Percentiles rank a stretch among this genome's conserved stretches.
Evolutionary conservation across 1,284 basidiomycete genomes (phyloP).

Genomic region (Naganishia cerealis): DNA sequence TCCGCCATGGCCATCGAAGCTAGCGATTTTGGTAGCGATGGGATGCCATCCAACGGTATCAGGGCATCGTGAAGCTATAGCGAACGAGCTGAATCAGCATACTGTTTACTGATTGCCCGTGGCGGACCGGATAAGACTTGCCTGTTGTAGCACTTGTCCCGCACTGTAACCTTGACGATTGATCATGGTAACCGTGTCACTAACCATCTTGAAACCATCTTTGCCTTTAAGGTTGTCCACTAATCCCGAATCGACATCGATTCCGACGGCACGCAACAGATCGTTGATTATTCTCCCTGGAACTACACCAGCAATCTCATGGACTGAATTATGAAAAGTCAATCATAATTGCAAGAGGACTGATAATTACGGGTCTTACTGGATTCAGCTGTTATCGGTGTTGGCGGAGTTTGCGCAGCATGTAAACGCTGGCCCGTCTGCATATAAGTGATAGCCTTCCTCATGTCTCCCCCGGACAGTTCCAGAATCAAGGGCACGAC

Average conservation of each 20-base stretch:
- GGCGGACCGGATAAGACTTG: slow-evolving; percentile 49
- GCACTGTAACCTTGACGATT: slow-evolving; percentile 90
- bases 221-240: slow-evolving; percentile 60
- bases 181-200: slow-evolving; percentile 69
- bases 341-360: neutral
- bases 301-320: slow-evolving; percentile 96
- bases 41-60: slow-evolving; percentile 75
- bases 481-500: slow-evolving; percentile 52
- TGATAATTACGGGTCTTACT: slow-evolving; percentile 41
- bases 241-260: slow-evolving; percentile 61
- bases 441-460: slow-evolving; percentile 96
- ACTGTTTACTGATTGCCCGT: neutral
- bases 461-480: slow-evolving; percentile 83
- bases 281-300: slow-evolving; percentile 70
- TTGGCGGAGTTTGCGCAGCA: slow-evolving; percentile 67
- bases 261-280: slow-evolving; percentile 72
- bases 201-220: slow-evolving; percentile 68
- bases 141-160: slow-evolving; percentile 84
- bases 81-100: neutral
- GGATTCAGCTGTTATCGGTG: slow-evolving; percentile 65
- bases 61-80: slow-evolving; percentile 84
- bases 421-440: slow-evolving; percentile 89
- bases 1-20: slow-evolving; percentile 86
- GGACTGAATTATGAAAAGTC: slow-evolving; percentile 58
- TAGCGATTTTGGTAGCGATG: slow-evolving; percentile 75